A percentile compares a stretch with the other conserved stretches of the same genome.
phyloP scores from a whole-genome alignment of 805 yeast genomes.

The Nakazawaea pomicola region DNA sequence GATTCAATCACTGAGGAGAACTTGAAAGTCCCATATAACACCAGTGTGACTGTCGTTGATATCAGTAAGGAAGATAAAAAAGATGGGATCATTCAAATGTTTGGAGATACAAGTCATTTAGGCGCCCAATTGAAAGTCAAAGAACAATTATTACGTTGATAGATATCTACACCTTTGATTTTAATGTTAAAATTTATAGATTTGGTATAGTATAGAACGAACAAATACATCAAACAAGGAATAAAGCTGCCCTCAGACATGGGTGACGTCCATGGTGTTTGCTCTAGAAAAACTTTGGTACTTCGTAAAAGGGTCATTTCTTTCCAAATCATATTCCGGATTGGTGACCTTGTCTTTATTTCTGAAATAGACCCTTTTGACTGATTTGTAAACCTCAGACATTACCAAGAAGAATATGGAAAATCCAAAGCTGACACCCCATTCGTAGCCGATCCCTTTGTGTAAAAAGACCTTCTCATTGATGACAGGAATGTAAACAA shows the following conservation, averaged over 20 bases:
- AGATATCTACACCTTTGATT: background rate
- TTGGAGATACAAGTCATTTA: conserved; percentile 68
- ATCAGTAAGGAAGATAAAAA: conserved; percentile 32
- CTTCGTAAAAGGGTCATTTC: conserved; percentile 55
- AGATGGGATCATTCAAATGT: conserved; percentile 40
- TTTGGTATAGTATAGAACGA: too few relatives aligned
- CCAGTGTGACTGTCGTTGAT: conserved; percentile 68
- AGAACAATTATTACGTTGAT: conserved; percentile 41
- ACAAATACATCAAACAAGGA: too few relatives aligned
- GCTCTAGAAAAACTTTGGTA: conserved; percentile 55
- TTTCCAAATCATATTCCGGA: conserved; percentile 62
- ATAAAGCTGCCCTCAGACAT: too few relatives aligned
- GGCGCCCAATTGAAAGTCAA: conserved; percentile 49
- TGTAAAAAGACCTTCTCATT: conserved; percentile 73
- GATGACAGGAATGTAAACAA: conserved; percentile 84
- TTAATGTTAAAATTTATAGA: background rate
- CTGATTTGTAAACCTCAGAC: conserved; percentile 63
- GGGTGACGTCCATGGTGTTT: conserved; percentile 31
- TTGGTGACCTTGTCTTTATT: conserved; percentile 38
- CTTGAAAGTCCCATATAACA: conserved; percentile 63
- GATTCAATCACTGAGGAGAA: conserved; percentile 33
- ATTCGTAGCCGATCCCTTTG: conserved; percentile 66
- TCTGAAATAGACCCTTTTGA: conserved; percentile 53
- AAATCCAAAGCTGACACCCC: conserved; percentile 70
- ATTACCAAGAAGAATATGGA: conserved; percentile 52